Evolutionary conservation across 768 basidiomycete genomes (phyloP).

Genomic region (Boletus rubescentipes): DNA sequence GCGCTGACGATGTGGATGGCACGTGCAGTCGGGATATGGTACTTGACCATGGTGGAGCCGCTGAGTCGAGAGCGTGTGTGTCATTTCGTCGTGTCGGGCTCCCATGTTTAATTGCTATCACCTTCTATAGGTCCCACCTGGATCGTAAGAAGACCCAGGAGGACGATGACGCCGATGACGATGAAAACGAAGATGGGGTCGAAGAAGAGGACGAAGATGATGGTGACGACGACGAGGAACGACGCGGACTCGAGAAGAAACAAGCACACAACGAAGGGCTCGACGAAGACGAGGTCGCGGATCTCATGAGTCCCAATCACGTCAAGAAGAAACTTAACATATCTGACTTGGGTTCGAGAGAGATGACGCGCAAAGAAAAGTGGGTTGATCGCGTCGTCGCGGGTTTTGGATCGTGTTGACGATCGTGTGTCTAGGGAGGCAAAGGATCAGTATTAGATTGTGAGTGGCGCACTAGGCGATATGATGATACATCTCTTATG

Average conservation of each 20-base stretch:
- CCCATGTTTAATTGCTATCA: too few species aligned
- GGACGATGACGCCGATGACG: conserved; percentile 41
- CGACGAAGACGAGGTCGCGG: conserved; percentile 59
- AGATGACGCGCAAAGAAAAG: conserved; percentile 63
- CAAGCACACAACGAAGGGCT: conserved; percentile 42
- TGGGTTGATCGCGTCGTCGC: not conserved
- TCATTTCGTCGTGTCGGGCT: conserved; percentile 9
- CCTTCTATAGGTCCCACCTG: too few species aligned
- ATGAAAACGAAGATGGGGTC: conserved; percentile 34
- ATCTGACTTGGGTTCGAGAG: conserved; percentile 60
- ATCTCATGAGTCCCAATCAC: conserved; percentile 79
- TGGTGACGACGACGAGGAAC: conserved; percentile 49
- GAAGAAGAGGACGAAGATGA: conserved; percentile 34
- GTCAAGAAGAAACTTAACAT: conserved; percentile 71
- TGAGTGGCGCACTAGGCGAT: conserved; percentile 27
- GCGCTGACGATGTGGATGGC: conserved; percentile 6
- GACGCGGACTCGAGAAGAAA: conserved; percentile 83
- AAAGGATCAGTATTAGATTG: conserved; percentile 89
- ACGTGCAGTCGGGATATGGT: conserved; percentile 53
- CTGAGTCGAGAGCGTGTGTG: conserved; percentile 48
- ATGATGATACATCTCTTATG: conserved; percentile 2
- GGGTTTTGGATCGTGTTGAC: not conserved
- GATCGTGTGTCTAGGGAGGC: conserved; percentile 57
- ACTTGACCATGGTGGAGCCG: conserved; percentile 55
- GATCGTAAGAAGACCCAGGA: too few species aligned